These are phyloP conservation scores for Macroventuria anomochaeta DNA, from an alignment of 2,329 filamentous ascomycete genomes.

Conservation along the genomic window DNA sequence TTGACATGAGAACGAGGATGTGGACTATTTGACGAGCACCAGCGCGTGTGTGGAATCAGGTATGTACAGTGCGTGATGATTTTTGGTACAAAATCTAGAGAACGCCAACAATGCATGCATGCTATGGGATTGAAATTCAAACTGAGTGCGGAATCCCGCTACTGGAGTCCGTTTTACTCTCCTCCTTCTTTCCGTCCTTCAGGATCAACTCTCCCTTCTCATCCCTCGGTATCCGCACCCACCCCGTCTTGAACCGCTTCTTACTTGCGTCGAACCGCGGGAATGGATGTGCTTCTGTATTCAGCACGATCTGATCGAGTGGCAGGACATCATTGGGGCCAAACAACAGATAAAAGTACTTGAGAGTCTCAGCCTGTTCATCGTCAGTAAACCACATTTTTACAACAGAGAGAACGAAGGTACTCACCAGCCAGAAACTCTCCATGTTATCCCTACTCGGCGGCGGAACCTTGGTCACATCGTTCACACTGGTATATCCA, in stretches of 20 bases:
- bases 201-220: constrained; percentile 38
- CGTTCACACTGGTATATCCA: constrained; percentile 81
- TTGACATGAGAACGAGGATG: no score
- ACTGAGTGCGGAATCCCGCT: not conserved
- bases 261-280: constrained; percentile 83
- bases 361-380: constrained; percentile 84
- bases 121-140: not conserved
- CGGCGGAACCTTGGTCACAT: constrained; percentile 76
- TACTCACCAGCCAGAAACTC: constrained; percentile 91
- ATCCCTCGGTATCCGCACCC: constrained; percentile 71
- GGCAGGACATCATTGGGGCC: constrained; percentile 82
- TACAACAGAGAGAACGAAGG: not conserved
- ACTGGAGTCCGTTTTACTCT: not conserved
- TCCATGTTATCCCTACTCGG: constrained; percentile 89
- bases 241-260: constrained; percentile 77
- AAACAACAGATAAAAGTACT: constrained; percentile 97
- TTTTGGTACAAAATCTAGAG: no score
- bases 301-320: constrained; percentile 86
- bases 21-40: no score
- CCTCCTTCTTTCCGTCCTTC: constrained; percentile 11
- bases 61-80: no score
- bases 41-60: no score
- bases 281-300: constrained; percentile 92
- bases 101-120: constrained; percentile 3
- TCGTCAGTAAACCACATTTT: not conserved